phyloP scores from a whole-genome alignment of 2,329 filamentous ascomycete species.

The Cercospora sp. region DNA sequence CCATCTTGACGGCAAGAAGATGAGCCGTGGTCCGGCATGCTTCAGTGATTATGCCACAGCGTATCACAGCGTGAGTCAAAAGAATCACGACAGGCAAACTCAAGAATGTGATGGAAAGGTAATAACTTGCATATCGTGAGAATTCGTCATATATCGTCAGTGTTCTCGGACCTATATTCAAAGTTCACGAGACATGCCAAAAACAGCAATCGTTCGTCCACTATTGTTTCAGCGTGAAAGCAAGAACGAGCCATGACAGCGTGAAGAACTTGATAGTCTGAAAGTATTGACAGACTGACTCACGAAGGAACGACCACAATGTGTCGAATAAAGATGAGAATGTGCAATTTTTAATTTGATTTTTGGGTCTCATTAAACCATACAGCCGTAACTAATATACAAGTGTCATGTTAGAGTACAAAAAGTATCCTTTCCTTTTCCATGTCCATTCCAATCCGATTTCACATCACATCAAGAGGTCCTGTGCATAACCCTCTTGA shows the following conservation, averaged over 20 bases:
- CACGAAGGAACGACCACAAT: not conserved
- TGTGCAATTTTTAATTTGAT: not conserved
- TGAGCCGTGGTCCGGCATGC: not conserved
- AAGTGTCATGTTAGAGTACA: not conserved
- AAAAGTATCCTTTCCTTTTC: not conserved
- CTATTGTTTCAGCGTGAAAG: not conserved
- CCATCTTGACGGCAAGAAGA: no score
- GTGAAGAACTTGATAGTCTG: not conserved
- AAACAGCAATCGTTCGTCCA: not conserved
- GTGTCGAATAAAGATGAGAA: not conserved
- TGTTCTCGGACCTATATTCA: not conserved
- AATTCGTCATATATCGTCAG: not conserved
- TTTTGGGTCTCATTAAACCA: not conserved
- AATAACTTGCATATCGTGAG: not conserved
- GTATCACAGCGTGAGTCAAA: not conserved
- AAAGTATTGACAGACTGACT: not conserved
- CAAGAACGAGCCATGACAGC: not conserved
- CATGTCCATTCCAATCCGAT: not conserved
- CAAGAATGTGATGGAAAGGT: not conserved
- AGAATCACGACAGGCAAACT: not conserved
- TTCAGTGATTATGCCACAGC: not conserved
- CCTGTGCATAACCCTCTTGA: not conserved
- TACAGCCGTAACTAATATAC: slow-evolving; percentile 4
- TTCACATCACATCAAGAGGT: not conserved
- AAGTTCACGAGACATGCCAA: not conserved